Evolutionary conservation across 805 yeast genomes (phyloP).

Genomic region (Wickerhamomyces mucosus): DNA sequence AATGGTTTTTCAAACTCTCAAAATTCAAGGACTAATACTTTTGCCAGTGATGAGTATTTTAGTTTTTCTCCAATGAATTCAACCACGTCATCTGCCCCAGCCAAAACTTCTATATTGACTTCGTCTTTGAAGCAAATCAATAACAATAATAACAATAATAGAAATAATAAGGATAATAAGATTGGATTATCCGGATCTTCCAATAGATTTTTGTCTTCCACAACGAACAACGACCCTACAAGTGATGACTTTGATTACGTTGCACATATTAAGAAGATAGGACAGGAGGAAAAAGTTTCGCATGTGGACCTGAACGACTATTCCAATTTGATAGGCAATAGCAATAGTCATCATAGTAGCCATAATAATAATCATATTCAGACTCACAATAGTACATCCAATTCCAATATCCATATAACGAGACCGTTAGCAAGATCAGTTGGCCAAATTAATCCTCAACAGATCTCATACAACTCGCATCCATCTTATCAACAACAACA

Average conservation of each 20-base stretch:
- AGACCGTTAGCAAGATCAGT: too few relatives aligned
- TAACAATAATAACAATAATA: background rate
- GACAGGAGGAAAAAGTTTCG: constrained; percentile 37
- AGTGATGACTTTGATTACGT: constrained; percentile 54
- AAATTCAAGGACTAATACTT: background rate
- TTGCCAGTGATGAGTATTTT: constrained; percentile 17
- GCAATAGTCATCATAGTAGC: too few relatives aligned
- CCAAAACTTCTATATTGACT: constrained; percentile 17
- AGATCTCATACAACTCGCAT: too few relatives aligned
- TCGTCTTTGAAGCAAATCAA: constrained; percentile 13
- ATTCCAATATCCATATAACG: too few relatives aligned
- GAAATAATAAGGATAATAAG: background rate
- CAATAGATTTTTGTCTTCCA: too few relatives aligned
- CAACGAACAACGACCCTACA: constrained; percentile 37
- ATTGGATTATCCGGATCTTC: background rate
- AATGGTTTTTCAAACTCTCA: background rate
- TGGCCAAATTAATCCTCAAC: too few relatives aligned
- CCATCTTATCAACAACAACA: constrained; percentile 9
- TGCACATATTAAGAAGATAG: constrained; percentile 52
- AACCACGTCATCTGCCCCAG: constrained; percentile 1
- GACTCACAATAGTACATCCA: constrained; percentile 4
- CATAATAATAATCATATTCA: background rate
- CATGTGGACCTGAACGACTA: too few relatives aligned
- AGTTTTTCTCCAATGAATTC: constrained; percentile 7
- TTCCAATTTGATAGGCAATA: too few relatives aligned